phyloP scores from a whole-genome alignment of 1,284 basidiomycete genomes.

The Gastroboletus turbinatus region DNA sequence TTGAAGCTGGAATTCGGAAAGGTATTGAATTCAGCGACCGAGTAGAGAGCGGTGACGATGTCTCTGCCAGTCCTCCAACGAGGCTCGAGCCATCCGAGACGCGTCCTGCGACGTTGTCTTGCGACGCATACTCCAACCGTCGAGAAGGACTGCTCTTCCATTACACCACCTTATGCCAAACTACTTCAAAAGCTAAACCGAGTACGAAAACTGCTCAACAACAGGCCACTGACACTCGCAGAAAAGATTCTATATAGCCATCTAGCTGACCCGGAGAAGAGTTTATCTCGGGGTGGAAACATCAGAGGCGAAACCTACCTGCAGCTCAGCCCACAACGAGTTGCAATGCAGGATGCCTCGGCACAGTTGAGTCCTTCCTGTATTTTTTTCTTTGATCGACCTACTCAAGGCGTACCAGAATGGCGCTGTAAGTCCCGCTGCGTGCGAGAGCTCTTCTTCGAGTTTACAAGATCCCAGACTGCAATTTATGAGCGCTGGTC shows the following conservation, averaged over 20 bases:
- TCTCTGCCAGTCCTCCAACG: slow-evolving; percentile 19
- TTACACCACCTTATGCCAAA: slow-evolving; percentile 86
- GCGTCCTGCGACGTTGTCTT: slow-evolving; percentile 36
- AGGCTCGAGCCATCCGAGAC: slow-evolving; percentile 7
- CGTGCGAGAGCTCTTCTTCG: not conserved
- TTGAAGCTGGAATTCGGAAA: not conserved
- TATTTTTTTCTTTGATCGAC: not conserved
- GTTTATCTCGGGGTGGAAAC: slow-evolving; percentile 62
- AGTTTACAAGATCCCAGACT: slow-evolving; percentile 51
- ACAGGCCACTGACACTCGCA: slow-evolving; percentile 82
- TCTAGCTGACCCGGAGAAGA: slow-evolving; percentile 77
- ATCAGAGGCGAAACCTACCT: slow-evolving; percentile 89
- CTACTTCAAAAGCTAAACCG: slow-evolving; percentile 75
- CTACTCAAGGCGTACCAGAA: slow-evolving; percentile 44
- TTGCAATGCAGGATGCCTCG: slow-evolving; percentile 99
- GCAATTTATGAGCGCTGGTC: slow-evolving; percentile 98
- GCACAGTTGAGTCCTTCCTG: slow-evolving; percentile 71
- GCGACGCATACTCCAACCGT: slow-evolving; percentile 54
- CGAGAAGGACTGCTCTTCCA: slow-evolving; percentile 73
- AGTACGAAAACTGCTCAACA: slow-evolving; percentile 70
- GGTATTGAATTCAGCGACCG: not conserved
- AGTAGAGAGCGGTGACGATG: slow-evolving; percentile 13
- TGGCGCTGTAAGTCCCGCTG: slow-evolving; percentile 63
- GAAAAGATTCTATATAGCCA: slow-evolving; percentile 99
- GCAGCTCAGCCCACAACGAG: slow-evolving; percentile 88